phyloP scores from a whole-genome alignment of 2,329 filamentous ascomycete species.

The Aspergillus intermedius region DNA sequence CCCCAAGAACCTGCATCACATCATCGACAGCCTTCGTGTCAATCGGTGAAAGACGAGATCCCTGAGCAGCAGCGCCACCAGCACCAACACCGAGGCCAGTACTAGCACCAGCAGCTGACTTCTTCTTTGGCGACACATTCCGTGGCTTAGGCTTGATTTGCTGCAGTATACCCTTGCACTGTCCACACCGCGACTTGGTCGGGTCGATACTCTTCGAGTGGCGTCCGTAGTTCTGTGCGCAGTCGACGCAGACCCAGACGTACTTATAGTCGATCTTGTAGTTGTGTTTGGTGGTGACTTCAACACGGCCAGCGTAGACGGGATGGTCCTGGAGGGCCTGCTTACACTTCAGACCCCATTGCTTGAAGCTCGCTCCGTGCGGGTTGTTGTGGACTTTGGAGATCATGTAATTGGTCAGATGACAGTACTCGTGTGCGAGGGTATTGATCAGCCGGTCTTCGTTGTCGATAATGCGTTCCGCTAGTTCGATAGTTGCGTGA shows the following conservation, averaged over 20 bases:
- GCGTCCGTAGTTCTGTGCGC: constrained; percentile 67
- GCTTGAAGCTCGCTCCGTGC: constrained; percentile 78
- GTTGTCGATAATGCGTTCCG: constrained; percentile 77
- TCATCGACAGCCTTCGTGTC: constrained; percentile 4
- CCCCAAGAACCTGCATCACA: constrained; percentile 7
- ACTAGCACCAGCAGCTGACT: constrained; percentile 1
- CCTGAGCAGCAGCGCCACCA: not conserved
- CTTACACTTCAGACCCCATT: constrained; percentile 49
- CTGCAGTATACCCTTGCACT: constrained; percentile 62
- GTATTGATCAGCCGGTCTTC: constrained; percentile 76
- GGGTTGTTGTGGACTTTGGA: constrained; percentile 66
- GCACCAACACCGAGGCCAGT: not conserved
- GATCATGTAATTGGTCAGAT: constrained; percentile 87
- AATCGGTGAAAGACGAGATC: not conserved
- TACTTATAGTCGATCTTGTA: constrained; percentile 94
- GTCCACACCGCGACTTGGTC: constrained; percentile 63
- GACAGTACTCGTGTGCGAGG: constrained; percentile 94
- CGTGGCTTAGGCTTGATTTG: constrained; percentile 76
- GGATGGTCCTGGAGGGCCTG: constrained; percentile 33
- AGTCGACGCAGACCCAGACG: constrained; percentile 69
- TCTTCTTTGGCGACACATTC: constrained; percentile 28
- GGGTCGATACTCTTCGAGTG: constrained; percentile 83
- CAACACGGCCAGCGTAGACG: constrained; percentile 55
- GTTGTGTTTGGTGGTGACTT: constrained; percentile 81
- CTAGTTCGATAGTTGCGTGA: constrained; percentile 75